Evolutionary conservation across 2,329 filamentous ascomycete genomes (phyloP), one percentile per base, ranked within the genome.

Genomic region (Dactylella cylindrospora): DNA sequence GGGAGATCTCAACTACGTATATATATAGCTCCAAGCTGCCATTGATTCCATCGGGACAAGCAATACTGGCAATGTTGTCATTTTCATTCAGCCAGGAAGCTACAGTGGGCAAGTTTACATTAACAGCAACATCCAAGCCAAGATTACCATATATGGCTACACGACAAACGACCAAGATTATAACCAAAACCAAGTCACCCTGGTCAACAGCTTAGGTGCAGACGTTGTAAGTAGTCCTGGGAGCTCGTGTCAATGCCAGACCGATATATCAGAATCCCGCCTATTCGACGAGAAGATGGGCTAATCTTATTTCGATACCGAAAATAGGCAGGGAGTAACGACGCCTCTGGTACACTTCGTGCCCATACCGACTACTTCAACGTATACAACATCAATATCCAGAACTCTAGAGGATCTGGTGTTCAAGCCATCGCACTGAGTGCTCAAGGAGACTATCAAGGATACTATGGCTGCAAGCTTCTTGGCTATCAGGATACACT

Each of bases 311-410:
- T n/a, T n/a, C n/a, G n/a, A n/a, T n/a, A n/a, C n/a, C n/a, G n/a
- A n/a, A n/a, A n/a, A n/a, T n/a, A 76, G 53, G 74, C 74, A 0
- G 65, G 75, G 32, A 77, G 70, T 67, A 80, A 85, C 64, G 82
- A 84, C 64, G 70, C 71, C 50, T 83, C 75, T 0, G 70, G 68
- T 3, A 80, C 78, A 1, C 70, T 79, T n/a, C 73, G 77, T 9
- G 76, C 74, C 6, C 72, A 70, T 66, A 75, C 78, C 0, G 68
- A 71, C 3, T 76, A 79, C 66, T 76, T 84, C 57, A 79, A 78
- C 66, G 72, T 84, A 13, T 85, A 85, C 73, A 85, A 85, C 65
- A 74, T 85, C 69, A 81, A 83, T 69, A 72, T 81, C 2, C 75
- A 74, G 43, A 81, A 81, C 55, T 72, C 75, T 8, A 66, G 68